phyloP scores from a whole-genome alignment of 352 stramenopile species.

The Globisporangium rhizosaccharum region DNA sequence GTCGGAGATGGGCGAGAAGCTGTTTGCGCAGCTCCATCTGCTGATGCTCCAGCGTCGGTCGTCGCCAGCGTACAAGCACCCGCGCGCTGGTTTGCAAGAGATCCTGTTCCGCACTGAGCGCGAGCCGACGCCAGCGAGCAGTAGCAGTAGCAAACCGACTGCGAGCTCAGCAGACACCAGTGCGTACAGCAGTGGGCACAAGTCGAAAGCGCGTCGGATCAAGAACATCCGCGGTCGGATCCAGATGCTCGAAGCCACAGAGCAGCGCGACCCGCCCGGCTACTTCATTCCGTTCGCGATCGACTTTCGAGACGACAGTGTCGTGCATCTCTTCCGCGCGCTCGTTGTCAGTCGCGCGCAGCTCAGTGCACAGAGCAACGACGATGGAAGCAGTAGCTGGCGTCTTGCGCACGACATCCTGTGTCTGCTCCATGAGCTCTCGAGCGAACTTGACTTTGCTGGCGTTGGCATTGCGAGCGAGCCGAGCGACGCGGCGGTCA shows the following conservation, averaged over 20 bases:
- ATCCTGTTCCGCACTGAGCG: slow-evolving; percentile 36
- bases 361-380: background rate
- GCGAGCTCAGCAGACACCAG: background rate
- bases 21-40: slow-evolving; percentile 29
- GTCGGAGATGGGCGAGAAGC: slow-evolving; percentile 18
- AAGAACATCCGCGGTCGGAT: slow-evolving; percentile 55
- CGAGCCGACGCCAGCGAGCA: slow-evolving; percentile 13
- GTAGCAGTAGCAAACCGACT: slow-evolving; percentile 1
- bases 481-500: slow-evolving; percentile 15
- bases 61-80: slow-evolving; percentile 41
- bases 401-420: slow-evolving; percentile 23
- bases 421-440: slow-evolving; percentile 22
- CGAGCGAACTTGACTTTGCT: slow-evolving; percentile 37
- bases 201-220: slow-evolving; percentile 42
- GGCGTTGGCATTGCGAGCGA: slow-evolving; percentile 20
- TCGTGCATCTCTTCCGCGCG: slow-evolving; percentile 29
- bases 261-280: slow-evolving; percentile 31
- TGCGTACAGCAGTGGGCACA: slow-evolving; percentile 14
- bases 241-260: slow-evolving; percentile 30
- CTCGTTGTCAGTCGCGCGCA: slow-evolving; percentile 16
- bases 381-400: slow-evolving; percentile 2
- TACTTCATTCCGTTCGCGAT: slow-evolving; percentile 62
- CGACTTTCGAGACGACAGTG: slow-evolving; percentile 45
- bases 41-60: slow-evolving; percentile 34
- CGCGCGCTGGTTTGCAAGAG: slow-evolving; percentile 38